Conservation (phyloP, 2,329 filamentous ascomycete genomes). For the Arthroderma sp. region DNA sequence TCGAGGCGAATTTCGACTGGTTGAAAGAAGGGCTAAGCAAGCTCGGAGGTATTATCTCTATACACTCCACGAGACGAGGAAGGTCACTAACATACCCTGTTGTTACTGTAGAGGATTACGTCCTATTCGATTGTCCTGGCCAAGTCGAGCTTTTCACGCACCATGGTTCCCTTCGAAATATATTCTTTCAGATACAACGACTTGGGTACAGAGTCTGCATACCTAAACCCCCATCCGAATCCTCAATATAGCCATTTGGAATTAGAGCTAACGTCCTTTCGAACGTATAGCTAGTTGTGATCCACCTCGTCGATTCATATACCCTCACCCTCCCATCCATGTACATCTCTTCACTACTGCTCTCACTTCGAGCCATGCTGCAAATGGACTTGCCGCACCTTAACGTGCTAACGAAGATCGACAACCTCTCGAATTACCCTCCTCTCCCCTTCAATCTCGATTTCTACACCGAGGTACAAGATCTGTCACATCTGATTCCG, state of each 20-base stretch:
- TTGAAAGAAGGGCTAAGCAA: constrained; percentile 66
- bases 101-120: constrained; percentile 56
- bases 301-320: constrained; percentile 90
- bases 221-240: constrained; percentile 3
- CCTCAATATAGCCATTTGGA: not conserved
- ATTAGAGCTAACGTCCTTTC: constrained; percentile 1
- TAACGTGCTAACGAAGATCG: constrained; percentile 95
- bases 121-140: constrained; percentile 91
- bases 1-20: constrained; percentile 92
- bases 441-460: constrained; percentile 89
- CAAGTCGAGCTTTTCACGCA: constrained; percentile 97
- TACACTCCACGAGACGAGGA: too few species aligned
- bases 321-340: constrained; percentile 85
- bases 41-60: constrained; percentile 41
- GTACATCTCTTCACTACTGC: constrained; percentile 85
- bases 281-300: constrained; percentile 60
- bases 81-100: too few species aligned
- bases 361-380: constrained; percentile 90
- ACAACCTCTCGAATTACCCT: constrained; percentile 76
- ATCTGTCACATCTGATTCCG: constrained; percentile 71
- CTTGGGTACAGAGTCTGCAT: constrained; percentile 71
- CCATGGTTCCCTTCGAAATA: constrained; percentile 78
- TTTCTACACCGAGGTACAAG: constrained; percentile 94
- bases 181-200: constrained; percentile 84
- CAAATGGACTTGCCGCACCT: constrained; percentile 95